Evolutionary conservation across 768 basidiomycete genomes (phyloP), one percentile per base, ranked within the genome.

Genomic region (Calocybe gangraenosa): DNA sequence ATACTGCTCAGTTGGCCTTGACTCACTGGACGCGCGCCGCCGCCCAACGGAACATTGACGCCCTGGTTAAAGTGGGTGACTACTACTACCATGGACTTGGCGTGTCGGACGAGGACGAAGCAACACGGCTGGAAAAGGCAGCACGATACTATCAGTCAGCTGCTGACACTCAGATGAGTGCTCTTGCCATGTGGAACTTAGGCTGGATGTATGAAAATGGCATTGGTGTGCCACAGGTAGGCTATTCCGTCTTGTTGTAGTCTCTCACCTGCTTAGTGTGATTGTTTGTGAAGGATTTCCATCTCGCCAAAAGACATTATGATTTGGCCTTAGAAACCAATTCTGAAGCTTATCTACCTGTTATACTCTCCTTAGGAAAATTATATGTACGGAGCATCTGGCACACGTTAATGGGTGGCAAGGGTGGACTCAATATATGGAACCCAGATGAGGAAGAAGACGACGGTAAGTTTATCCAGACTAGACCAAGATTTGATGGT

Each of bases 121-220:
- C 69, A 1, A 57, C 71, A 15, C 78, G 88, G 14, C 81, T 82
- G 61, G 93, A 95, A 62, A 92, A 92, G 55, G 96, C 96, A 0
- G 93, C 89, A 0, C 81, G 84, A 20, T 97, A 90, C 60, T 99
- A 99, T 58, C 92, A 90, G 59, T 87, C 89, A 22, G 96, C 96
- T 3, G 92, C 90, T 2, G 92, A 93, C 52, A 94, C 91, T 2
- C 90, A 94, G 49, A 55, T 87, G 56, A 96, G 92, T 54, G 92
- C 96, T 1, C 71, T 98, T 51, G 93, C 96, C 1, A 91, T 96
- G 84, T 97, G 92, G 92, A 96, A 97, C 58, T 68, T 98, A 9
- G 96, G 95, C 1, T 97, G 91, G 90, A 98, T 98, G 96, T 98
- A 97, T 62, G 95, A 98, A 67, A 91, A 92, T 55, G 96, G 96